A percentile compares a stretch with the other conserved stretches of the same genome.
Conservation (phyloP, 2,329 filamentous ascomycete genomes). For the Paramyrothecium roridum region DNA sequence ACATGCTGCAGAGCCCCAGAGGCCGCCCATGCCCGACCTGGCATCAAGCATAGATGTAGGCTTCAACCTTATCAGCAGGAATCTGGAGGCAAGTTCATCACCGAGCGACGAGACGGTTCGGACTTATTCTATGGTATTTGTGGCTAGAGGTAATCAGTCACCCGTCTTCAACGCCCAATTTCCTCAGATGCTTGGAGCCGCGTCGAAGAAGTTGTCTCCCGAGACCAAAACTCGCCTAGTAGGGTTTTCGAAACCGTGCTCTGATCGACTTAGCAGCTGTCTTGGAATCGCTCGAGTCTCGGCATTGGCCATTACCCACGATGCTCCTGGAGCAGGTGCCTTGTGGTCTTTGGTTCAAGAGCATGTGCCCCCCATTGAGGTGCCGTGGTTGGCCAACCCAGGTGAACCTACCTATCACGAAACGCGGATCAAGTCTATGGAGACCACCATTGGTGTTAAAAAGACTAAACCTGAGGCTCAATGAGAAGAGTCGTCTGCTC, state of each 20-base stretch:
- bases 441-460: constrained; percentile 32
- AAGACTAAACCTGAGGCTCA: constrained; percentile 9
- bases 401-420: constrained; percentile 19
- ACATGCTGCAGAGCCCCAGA: constrained; percentile 22
- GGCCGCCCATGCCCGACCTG: constrained; percentile 44
- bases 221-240: constrained; percentile 52
- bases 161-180: constrained; percentile 59
- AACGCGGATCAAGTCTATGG: constrained; percentile 30
- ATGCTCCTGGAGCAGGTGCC: constrained; percentile 53
- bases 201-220: constrained; percentile 38
- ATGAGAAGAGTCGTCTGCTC: constrained; percentile 11
- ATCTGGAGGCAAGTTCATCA: constrained; percentile 45
- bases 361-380: constrained; percentile 48
- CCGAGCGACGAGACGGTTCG: constrained; percentile 1
- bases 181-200: constrained; percentile 49
- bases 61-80: constrained; percentile 59
- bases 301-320: constrained; percentile 56
- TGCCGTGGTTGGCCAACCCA: constrained; percentile 45
- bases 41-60: constrained; percentile 60
- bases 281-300: constrained; percentile 64
- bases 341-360: constrained; percentile 54
- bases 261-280: constrained; percentile 51
- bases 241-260: constrained; percentile 58
- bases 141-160: constrained; percentile 54
- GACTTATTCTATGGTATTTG: constrained; percentile 53